phyloP scores from a whole-genome alignment of 1,284 basidiomycete genomes.

The Testicularia cyperi region DNA sequence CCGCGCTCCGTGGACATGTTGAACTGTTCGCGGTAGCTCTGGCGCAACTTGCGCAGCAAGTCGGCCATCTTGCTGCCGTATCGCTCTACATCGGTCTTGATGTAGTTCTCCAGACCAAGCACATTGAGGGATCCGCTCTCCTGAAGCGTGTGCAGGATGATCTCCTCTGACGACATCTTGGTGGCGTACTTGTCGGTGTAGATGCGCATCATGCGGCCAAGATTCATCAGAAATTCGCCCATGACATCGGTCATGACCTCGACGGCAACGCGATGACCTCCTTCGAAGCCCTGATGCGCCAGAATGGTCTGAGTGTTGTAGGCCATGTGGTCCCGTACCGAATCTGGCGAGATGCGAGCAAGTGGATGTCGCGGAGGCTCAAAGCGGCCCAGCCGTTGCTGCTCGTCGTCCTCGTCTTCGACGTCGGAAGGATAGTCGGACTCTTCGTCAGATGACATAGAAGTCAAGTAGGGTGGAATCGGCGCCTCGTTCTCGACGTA shows the following conservation, averaged over 20 bases:
- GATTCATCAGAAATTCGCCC: constrained; percentile 77
- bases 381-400: too few relatives aligned
- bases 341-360: constrained; percentile 15
- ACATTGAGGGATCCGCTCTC: constrained; percentile 79
- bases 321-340: constrained; percentile 28
- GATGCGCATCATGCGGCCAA: constrained; percentile 81
- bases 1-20: constrained; percentile 65
- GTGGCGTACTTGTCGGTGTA: constrained; percentile 77
- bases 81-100: constrained; percentile 83
- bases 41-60: constrained; percentile 79
- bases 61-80: constrained; percentile 76
- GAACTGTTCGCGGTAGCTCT: constrained; percentile 72
- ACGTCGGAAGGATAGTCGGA: constrained; percentile 38
- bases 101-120: constrained; percentile 78
- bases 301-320: constrained; percentile 45
- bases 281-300: constrained; percentile 57
- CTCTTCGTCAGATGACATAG: constrained; percentile 49
- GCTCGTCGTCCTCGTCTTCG: constrained; percentile 24
- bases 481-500: constrained; percentile 52
- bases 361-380: constrained; percentile 7
- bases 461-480: constrained; percentile 47
- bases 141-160: constrained; percentile 83
- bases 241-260: constrained; percentile 79
- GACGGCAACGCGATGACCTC: constrained; percentile 64
- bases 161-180: constrained; percentile 85